Conservation (phyloP, 768 basidiomycete species). For the Crucibulum laeve region DNA sequence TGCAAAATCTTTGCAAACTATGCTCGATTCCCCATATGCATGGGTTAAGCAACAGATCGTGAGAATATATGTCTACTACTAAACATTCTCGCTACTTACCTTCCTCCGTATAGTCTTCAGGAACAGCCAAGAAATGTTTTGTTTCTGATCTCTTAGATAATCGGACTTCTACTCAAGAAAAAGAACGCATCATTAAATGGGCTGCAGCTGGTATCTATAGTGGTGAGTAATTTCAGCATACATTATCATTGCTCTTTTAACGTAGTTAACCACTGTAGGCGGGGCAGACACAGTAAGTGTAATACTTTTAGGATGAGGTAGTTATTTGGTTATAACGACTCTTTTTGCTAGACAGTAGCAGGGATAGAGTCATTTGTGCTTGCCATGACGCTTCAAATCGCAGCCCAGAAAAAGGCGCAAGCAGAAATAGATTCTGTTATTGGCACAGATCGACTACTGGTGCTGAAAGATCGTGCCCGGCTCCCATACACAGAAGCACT, state of each 20-base stretch:
- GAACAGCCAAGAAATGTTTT: conserved; percentile 1
- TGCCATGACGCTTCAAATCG: conserved; percentile 17
- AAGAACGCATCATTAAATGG: conserved; percentile 10
- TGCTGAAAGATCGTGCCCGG: conserved; percentile 9
- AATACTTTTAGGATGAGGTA: neutral
- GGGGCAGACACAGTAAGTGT: neutral
- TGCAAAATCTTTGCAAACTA: neutral
- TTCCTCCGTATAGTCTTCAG: neutral
- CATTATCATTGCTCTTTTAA: neutral
- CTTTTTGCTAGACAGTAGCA: conserved; percentile 5
- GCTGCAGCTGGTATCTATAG: conserved; percentile 25
- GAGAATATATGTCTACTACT: neutral
- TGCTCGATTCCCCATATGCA: neutral
- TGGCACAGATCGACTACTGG: conserved; percentile 15
- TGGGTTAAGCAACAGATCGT: neutral
- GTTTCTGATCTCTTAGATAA: conserved; percentile 8
- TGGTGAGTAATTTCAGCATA: conserved; percentile 8
- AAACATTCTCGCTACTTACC: neutral
- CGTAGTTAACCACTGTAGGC: neutral
- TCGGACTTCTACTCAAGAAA: neutral
- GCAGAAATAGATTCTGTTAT: conserved; percentile 20
- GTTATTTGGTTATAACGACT: neutral
- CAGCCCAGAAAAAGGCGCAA: conserved; percentile 20
- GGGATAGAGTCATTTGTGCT: conserved; percentile 15
- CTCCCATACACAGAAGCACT: neutral